These are phyloP conservation scores for Pelargonium cotyledonis DNA, from an alignment of 441 rosid genomes.

Conservation along the genomic window DNA sequence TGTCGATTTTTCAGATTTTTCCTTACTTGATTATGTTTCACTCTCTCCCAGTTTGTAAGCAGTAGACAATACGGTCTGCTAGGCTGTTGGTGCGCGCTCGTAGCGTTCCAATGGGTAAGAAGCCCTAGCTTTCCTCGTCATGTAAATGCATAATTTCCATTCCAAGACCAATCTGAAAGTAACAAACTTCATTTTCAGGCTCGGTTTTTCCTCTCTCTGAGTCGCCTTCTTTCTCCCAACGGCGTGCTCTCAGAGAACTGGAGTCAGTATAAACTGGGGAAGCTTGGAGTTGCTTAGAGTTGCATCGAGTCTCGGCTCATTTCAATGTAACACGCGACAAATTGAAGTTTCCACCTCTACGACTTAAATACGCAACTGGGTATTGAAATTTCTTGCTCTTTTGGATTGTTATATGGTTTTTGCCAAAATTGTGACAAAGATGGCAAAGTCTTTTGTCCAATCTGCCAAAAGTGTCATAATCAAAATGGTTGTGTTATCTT, in stretches of 20 bases:
- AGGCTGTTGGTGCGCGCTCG: constrained; percentile 40
- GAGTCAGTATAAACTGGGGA: constrained; percentile 16
- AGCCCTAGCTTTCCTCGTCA: background rate
- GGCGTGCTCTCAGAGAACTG: constrained; percentile 38
- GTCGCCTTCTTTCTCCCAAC: constrained; percentile 60
- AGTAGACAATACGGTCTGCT: constrained; percentile 45
- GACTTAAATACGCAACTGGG: background rate
- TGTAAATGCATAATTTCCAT: background rate
- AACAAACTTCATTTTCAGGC: background rate
- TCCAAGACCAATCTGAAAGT: background rate
- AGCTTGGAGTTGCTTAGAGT: constrained; percentile 27
- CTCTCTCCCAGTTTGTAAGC: constrained; percentile 36
- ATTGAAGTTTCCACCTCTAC: no score
- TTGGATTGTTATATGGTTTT: background rate
- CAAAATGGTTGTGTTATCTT: background rate
- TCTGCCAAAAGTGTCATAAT: background rate
- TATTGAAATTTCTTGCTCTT: background rate
- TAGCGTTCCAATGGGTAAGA: constrained; percentile 42
- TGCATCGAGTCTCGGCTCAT: constrained; percentile 9
- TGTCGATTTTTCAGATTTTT: no score
- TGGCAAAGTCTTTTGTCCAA: background rate
- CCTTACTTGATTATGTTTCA: background rate
- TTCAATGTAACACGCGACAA: no score
- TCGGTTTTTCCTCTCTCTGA: constrained; percentile 30
- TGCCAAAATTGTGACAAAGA: background rate